Evolutionary conservation across 257 asterid genomes (phyloP), one percentile per base, ranked within the genome.

Genomic region (Petunia secreta): DNA sequence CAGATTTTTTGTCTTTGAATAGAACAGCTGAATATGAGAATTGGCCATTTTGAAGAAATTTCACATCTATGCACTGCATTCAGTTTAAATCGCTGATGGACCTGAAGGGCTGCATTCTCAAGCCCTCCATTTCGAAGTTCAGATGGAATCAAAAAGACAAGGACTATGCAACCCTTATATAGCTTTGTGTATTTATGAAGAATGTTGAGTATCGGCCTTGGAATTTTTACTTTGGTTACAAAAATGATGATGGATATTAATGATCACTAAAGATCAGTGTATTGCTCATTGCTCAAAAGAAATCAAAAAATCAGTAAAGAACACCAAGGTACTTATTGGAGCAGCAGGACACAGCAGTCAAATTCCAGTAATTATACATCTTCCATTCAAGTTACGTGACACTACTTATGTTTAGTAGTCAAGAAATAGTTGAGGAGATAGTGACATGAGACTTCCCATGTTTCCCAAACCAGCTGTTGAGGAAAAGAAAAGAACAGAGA

Each of bases 391-490:
- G 41, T 16, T n/a, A 44, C 57, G 46, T 68, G 76, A 16, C 10
- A 68, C 8, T 46, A 44, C 55, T 55, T 39, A 43, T n/a, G 40
- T 16, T 68, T 43, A 16, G 40, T n/a, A 5, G 41, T 62, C 67
- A 8, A 68, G 8, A 36, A 43, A n/a, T 68, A 43, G 6, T 25
- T 25, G 25, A 25, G 25, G 25, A 25, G 0, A 25, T 25, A 25
- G 25, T 25, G 25, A 25, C 25, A 25, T 25, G 25, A 25, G 25
- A 25, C 25, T 25, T 25, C 25, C 25, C 25, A 25, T 25, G 25
- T 68, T 43, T 68, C 75, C 75, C n/a, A 63, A 68, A 67, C 53
- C 37, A 65, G 74, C 37, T 65, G 9, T 13, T 65, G 53, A 44
- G 7, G 1, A 37, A 1, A 43, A 59, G 25, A 43, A 67, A 67